Percentiles rank a stretch among this genome's conserved stretches.
These are phyloP conservation scores for Pseudoperonospora humuli DNA, from an alignment of 352 stramenopile genomes.

Conservation along the genomic window DNA sequence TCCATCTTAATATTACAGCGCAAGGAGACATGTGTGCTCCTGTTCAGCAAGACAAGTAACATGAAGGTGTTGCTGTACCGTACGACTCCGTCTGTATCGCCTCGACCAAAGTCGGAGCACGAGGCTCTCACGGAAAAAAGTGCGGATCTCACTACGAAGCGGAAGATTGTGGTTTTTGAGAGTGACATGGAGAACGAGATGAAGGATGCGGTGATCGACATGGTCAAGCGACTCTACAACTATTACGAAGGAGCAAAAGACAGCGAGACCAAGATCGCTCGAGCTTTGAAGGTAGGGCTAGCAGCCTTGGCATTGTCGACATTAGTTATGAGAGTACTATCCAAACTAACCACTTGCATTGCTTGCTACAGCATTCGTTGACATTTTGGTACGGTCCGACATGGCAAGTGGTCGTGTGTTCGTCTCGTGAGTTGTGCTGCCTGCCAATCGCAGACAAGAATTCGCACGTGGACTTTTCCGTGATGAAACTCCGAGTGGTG, in stretches of 20 bases:
- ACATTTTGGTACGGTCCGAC: slow-evolving; percentile 57
- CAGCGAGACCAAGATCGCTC: slow-evolving; percentile 41
- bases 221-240: slow-evolving; percentile 33
- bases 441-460: slow-evolving; percentile 37
- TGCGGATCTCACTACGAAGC: slow-evolving; percentile 13
- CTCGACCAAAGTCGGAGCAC: slow-evolving; percentile 29
- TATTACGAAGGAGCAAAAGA: slow-evolving; percentile 29
- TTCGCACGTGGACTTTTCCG: slow-evolving; percentile 41
- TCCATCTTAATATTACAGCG: slow-evolving; percentile 26
- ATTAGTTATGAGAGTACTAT: slow-evolving; percentile 2
- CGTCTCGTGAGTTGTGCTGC: slow-evolving; percentile 46
- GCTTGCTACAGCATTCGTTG: slow-evolving; percentile 36
- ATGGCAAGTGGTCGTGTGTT: slow-evolving; percentile 61
- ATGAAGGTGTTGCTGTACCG: slow-evolving; percentile 73
- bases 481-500: slow-evolving; percentile 51
- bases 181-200: slow-evolving; percentile 50
- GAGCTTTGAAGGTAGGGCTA: slow-evolving; percentile 43
- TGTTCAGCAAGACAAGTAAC: slow-evolving; percentile 48
- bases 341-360: not conserved
- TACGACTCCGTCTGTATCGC: slow-evolving; percentile 34
- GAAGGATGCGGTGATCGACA: slow-evolving; percentile 30
- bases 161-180: slow-evolving; percentile 44
- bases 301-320: not conserved
- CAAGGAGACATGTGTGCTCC: slow-evolving; percentile 57
- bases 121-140: slow-evolving; percentile 13